Evolutionary conservation across 768 basidiomycete genomes (phyloP).

Genomic region (Tylopilus plumbeoviolaceoides): DNA sequence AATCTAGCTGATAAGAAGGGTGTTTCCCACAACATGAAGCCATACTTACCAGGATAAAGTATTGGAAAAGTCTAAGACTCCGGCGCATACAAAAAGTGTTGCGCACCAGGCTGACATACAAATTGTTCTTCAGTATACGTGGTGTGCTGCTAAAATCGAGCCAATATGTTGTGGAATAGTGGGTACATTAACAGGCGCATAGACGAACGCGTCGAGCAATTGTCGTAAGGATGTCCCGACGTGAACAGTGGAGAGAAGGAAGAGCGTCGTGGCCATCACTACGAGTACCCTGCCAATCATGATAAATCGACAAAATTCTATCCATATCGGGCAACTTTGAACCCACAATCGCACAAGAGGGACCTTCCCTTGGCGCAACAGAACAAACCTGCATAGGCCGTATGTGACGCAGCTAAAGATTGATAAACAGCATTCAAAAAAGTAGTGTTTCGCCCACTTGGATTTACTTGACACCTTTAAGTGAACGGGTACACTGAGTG

Average conservation of each 20-base stretch:
- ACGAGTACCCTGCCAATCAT: background rate
- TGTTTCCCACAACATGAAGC: background rate
- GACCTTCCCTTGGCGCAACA: background rate
- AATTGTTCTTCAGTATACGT: background rate
- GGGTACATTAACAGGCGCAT: background rate
- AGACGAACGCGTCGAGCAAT: slow-evolving; percentile 1
- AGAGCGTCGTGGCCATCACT: background rate
- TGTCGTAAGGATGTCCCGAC: background rate
- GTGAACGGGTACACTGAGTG: too few relatives aligned
- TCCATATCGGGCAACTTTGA: too few relatives aligned
- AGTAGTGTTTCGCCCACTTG: too few relatives aligned
- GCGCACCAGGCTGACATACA: background rate
- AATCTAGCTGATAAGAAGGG: background rate
- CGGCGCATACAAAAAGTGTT: background rate
- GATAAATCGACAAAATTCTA: background rate
- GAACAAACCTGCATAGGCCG: background rate
- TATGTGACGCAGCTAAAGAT: background rate
- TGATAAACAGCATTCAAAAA: background rate
- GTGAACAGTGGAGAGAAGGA: background rate
- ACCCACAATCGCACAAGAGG: background rate
- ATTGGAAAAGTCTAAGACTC: background rate
- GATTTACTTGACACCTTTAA: background rate
- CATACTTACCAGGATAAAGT: background rate
- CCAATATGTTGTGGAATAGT: slow-evolving; percentile 4
- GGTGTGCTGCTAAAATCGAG: background rate